Percentiles rank a stretch among this genome's conserved stretches.
phyloP scores from a whole-genome alignment of 2,329 filamentous ascomycete species.

The Venturia asperata region DNA sequence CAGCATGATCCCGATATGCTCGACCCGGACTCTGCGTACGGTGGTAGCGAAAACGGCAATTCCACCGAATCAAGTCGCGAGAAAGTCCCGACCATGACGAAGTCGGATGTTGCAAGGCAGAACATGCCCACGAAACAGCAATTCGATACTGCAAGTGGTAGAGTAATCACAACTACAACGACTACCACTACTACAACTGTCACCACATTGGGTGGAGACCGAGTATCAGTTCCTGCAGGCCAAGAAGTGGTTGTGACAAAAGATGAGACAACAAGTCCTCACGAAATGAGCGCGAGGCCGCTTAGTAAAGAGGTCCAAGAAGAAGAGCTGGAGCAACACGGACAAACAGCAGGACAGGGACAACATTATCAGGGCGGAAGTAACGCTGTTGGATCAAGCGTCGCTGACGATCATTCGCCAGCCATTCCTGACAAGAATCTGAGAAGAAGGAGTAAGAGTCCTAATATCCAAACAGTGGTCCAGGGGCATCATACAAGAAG shows the following conservation, averaged over 20 bases:
- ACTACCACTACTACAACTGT: constrained; percentile 15
- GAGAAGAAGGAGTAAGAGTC: constrained; percentile 12
- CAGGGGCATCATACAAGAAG: constrained; percentile 4
- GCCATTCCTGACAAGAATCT: constrained; percentile 1
- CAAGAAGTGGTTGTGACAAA: constrained; percentile 16
- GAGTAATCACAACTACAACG: constrained; percentile 17
- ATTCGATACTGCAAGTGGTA: constrained; percentile 12
- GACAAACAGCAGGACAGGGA: background rate
- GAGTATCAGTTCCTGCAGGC: constrained; percentile 7
- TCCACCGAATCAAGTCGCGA: constrained; percentile 5
- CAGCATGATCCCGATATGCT: constrained; percentile 3
- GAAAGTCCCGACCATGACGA: constrained; percentile 13
- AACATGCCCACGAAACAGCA: constrained; percentile 5
- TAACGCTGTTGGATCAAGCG: background rate
- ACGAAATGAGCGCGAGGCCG: constrained; percentile 1
- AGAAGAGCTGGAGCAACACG: background rate
- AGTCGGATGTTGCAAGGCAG: background rate
- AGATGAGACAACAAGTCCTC: constrained; percentile 3
- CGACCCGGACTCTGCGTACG: constrained; percentile 16
- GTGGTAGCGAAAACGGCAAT: constrained; percentile 12
- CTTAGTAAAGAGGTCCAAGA: background rate
- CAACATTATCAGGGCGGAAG: background rate
- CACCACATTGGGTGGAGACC: constrained; percentile 7
- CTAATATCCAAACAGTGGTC: background rate
- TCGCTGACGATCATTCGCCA: background rate